A percentile compares a stretch with the other conserved stretches of the same genome.
These are phyloP conservation scores for Apiospora pterosperma DNA, from an alignment of 2,329 filamentous ascomycete genomes.

Conservation along the genomic window DNA sequence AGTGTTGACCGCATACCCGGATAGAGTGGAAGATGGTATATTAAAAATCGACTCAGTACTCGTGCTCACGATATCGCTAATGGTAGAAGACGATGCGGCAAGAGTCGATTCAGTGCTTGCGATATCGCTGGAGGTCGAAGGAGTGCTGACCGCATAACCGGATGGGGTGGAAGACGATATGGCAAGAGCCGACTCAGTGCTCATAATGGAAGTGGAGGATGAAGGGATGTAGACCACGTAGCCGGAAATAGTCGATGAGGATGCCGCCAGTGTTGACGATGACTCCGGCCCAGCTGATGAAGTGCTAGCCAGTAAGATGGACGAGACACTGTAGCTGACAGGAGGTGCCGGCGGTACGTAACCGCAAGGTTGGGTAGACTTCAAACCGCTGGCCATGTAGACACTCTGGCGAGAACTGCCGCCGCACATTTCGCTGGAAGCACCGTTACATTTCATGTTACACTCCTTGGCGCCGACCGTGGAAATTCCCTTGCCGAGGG, in stretches of 20 bases:
- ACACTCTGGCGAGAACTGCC: slow-evolving; percentile 39
- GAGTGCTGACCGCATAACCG: background rate
- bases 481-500: slow-evolving; percentile 45
- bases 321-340: background rate
- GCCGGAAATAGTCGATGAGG: background rate
- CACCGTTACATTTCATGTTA: slow-evolving; percentile 49
- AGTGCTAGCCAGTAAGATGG: background rate
- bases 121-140: too few relatives aligned
- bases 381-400: slow-evolving; percentile 45
- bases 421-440: slow-evolving; percentile 39
- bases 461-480: slow-evolving; percentile 38
- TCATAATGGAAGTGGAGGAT: too few relatives aligned
- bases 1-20: too few relatives aligned
- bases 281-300: too few relatives aligned
- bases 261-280: background rate
- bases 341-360: slow-evolving; percentile 14
- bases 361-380: slow-evolving; percentile 42
- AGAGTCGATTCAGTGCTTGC: too few relatives aligned
- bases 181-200: background rate
- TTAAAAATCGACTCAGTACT: too few relatives aligned
- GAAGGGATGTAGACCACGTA: background rate
- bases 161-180: background rate
- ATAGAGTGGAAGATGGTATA: too few relatives aligned
- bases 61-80: too few relatives aligned
- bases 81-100: too few relatives aligned